These are phyloP conservation scores for Pachysandra terminalis DNA, from an alignment of 164 flowering plant species.

Conservation along the genomic window DNA sequence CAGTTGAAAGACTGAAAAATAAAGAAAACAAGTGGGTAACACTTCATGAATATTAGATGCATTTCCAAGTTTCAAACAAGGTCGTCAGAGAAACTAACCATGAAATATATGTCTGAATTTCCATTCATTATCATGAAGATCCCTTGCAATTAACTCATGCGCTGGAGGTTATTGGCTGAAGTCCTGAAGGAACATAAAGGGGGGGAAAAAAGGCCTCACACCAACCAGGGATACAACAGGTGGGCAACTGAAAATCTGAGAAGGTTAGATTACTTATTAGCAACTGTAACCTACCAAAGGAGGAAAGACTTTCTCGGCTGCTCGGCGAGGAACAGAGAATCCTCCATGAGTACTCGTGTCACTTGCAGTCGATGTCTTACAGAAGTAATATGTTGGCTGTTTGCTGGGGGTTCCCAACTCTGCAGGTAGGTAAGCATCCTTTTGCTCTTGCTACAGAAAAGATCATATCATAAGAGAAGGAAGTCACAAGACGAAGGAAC, in stretches of 20 bases:
- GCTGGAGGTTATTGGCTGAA: conserved; percentile 13
- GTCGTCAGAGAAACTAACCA: not conserved
- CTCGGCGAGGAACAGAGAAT: conserved; percentile 11
- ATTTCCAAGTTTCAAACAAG: not conserved
- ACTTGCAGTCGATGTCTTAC: conserved; percentile 16
- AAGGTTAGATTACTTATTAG: not conserved
- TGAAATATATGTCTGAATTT: conserved; percentile 16
- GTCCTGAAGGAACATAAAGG: not conserved
- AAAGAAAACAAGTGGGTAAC: not conserved
- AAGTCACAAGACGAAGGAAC: not conserved
- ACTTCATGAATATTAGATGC: not conserved
- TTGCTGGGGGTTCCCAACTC: conserved; percentile 9
- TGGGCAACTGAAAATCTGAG: not conserved
- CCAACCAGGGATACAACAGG: not conserved
- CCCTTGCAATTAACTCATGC: conserved; percentile 15
- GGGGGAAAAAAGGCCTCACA: not conserved
- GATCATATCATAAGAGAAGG: not conserved
- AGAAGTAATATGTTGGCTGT: conserved; percentile 18
- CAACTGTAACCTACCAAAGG: not conserved
- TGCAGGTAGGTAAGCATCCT: conserved; percentile 11
- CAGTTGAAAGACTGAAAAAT: not conserved
- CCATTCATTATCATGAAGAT: conserved; percentile 15
- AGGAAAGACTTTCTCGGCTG: conserved; percentile 8
- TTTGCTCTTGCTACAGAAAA: conserved; percentile 16
- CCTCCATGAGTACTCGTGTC: conserved; percentile 22